A percentile compares a stretch with the other conserved stretches of the same genome.
These are phyloP conservation scores for Amphicarpaea edgeworthii DNA, from an alignment of 306 rosid genomes.

Conservation along the genomic window DNA sequence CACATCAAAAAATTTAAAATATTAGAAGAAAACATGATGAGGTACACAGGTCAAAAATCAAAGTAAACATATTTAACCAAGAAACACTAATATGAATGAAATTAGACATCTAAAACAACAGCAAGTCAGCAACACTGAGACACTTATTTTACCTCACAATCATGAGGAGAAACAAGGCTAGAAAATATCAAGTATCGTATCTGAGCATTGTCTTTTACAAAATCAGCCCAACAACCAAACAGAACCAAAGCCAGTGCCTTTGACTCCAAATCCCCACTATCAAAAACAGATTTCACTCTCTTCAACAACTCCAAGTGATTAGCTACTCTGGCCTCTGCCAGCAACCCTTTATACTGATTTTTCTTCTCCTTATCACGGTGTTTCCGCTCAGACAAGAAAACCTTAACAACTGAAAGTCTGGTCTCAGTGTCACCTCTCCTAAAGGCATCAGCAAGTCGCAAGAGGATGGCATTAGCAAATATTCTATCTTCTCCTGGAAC, in stretches of 20 bases:
- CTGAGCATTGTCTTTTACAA: slow-evolving; percentile 71
- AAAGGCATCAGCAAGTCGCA: slow-evolving; percentile 86
- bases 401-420: slow-evolving; percentile 61
- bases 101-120: slow-evolving; percentile 4
- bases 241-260: slow-evolving; percentile 73
- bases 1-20: slow-evolving; percentile 20
- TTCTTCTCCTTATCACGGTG: slow-evolving; percentile 51
- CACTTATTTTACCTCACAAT: slow-evolving; percentile 62
- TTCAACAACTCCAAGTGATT: slow-evolving; percentile 66
- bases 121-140: neutral
- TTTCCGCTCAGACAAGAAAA: slow-evolving; percentile 63
- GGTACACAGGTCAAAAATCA: slow-evolving; percentile 3
- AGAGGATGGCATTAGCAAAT: slow-evolving; percentile 76
- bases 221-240: slow-evolving; percentile 93
- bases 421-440: slow-evolving; percentile 58
- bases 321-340: slow-evolving; percentile 64
- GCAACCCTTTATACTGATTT: slow-evolving; percentile 58
- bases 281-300: slow-evolving; percentile 72
- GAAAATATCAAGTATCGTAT: slow-evolving; percentile 80
- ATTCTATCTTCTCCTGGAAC: slow-evolving; percentile 80
- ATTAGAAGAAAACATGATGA: slow-evolving; percentile 1
- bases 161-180: slow-evolving; percentile 72
- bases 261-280: slow-evolving; percentile 61
- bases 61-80: neutral
- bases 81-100: slow-evolving; percentile 9